A percentile compares a stretch with the other conserved stretches of the same genome.
Evolutionary conservation across 176 grass and related monocot species (phyloP).

Genomic region (Rhynchospora pubera): DNA sequence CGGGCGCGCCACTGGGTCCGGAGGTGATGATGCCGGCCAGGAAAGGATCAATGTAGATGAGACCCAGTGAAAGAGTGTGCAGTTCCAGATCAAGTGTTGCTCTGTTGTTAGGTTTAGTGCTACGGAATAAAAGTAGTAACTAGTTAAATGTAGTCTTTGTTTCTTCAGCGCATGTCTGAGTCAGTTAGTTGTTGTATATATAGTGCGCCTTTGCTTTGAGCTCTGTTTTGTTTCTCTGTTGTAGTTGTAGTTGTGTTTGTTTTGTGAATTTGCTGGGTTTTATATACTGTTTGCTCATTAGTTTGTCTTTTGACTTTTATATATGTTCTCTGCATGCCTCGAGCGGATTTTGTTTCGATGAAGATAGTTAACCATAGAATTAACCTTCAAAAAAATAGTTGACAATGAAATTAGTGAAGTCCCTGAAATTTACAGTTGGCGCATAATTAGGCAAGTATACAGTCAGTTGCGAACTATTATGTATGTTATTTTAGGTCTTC

Average conservation of each 20-base stretch:
- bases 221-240: neutral
- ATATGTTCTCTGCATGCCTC: too few relatives aligned
- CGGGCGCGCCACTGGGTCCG: constrained; percentile 3
- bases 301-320: neutral
- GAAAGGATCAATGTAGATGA: neutral
- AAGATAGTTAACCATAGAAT: too few relatives aligned
- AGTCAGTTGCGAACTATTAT: too few relatives aligned
- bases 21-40: neutral
- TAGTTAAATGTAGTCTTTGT: neutral
- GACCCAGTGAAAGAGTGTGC: neutral
- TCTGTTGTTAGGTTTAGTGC: neutral
- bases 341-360: too few relatives aligned
- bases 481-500: too few relatives aligned
- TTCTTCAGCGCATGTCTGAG: neutral
- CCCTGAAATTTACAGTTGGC: too few relatives aligned
- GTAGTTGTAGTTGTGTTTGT: neutral
- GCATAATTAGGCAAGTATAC: too few relatives aligned
- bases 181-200: neutral
- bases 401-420: too few relatives aligned
- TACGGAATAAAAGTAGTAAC: neutral
- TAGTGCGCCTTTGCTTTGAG: neutral
- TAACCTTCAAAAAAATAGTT: too few relatives aligned
- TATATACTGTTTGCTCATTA: neutral
- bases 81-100: neutral
- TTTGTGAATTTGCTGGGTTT: neutral